These are phyloP conservation scores for Exophiala oligosperma DNA, from an alignment of 2,329 filamentous ascomycete species.

Conservation along the genomic window DNA sequence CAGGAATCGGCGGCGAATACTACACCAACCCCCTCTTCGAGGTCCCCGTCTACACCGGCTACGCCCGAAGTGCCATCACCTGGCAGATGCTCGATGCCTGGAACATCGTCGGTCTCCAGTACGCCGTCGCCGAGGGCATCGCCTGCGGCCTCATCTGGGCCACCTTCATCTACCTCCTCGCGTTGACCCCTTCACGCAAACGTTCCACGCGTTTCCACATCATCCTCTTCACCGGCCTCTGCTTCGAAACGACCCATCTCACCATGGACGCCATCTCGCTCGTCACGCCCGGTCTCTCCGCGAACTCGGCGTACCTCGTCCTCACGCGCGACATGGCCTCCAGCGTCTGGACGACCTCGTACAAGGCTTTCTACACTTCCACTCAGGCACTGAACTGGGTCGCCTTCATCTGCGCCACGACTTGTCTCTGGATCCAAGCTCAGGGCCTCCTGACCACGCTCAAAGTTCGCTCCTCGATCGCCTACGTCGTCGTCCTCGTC, in stretches of 20 bases:
- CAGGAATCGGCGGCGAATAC: conserved; percentile 20
- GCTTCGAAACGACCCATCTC: conserved; percentile 18
- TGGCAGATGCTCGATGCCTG: conserved; percentile 23
- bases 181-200: conserved; percentile 21
- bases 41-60: conserved; percentile 17
- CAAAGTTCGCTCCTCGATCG: conserved; percentile 2
- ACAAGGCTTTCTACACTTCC: conserved; percentile 9
- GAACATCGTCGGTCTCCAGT: conserved; percentile 10
- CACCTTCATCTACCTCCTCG: conserved; percentile 24
- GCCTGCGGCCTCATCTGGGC: conserved; percentile 19
- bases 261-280: conserved; percentile 19
- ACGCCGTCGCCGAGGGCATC: conserved; percentile 14
- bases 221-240: conserved; percentile 17
- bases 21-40: conserved; percentile 16
- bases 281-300: conserved; percentile 15
- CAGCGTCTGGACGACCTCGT: conserved; percentile 17
- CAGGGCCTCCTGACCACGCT: conserved; percentile 20
- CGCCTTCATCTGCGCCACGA: conserved; percentile 17
- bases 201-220: conserved; percentile 23
- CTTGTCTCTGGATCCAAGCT: conserved; percentile 24
- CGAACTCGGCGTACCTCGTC: conserved; percentile 16
- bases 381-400: conserved; percentile 12
- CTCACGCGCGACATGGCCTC: conserved; percentile 16
- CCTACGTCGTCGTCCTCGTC: conserved; percentile 14
- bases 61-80: conserved; percentile 7